Evolutionary conservation across 495 filamentous ascomycete genomes (phyloP), one percentile per base, ranked within the genome.

Genomic region (Hypoxylon fragiforme): DNA sequence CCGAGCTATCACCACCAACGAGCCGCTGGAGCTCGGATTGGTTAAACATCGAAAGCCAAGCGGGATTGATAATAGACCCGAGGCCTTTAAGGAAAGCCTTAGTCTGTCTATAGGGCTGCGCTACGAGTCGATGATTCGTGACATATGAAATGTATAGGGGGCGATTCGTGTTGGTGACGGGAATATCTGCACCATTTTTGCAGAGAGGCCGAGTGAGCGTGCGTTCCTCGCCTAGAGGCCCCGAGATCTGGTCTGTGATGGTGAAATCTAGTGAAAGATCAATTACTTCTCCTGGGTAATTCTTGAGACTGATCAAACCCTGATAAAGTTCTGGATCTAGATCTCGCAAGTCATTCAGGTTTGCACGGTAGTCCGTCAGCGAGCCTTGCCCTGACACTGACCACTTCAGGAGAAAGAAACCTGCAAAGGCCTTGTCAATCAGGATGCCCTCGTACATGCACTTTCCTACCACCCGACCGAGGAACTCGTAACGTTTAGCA

Each of bases 1-100:
- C 85, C 13, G 85, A 85, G 18, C 79, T 82, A 61, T 92, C 89
- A 48, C 94, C 94, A 54, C 90, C 89, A 11, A 98, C 85, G 7
- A 98, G 82, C 0, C 90, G 94, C 68, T 98, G 94, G 15, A 98
- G 77, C 62, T 98, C 94, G 6, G 81, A 77, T 60, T 97, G 94
- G 68, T 98, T 98, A 77, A 99, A 99, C 94, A 99, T 99, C 57
- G 84, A 89, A 2, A 99, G 77, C 94, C 94, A 99, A 2, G 81
- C 79, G 0, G 92, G 92, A 50, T 91, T 85, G 54, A 99, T 95
- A 61, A 99, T 95, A 46, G 86, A 77, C 11, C 88, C 81, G 3
- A 98, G 80, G 1, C 94, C 94, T 39, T 82, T 80, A 6, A 98
- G 80, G 62, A 98, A 98, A 1, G 91, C 91, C 13, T 81, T 81